Evolutionary conservation across 2,329 filamentous ascomycete species (phyloP).

Genomic region (Exserohilum rostratum): DNA sequence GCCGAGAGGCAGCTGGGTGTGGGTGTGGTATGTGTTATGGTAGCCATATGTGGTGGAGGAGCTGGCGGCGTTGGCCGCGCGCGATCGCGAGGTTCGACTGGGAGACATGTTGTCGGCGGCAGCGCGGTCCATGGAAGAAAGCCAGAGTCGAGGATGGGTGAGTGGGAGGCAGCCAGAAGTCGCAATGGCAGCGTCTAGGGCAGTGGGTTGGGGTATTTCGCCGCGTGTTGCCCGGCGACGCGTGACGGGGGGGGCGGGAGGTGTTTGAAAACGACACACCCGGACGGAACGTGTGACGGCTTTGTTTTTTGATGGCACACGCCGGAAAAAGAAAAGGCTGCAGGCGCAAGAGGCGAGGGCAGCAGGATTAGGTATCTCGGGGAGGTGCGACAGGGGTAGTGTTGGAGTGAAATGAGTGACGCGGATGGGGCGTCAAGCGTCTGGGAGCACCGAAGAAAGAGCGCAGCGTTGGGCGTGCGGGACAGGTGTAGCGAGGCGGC

Average conservation of each 20-base stretch:
- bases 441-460: conserved; percentile 11
- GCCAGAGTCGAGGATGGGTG: background rate
- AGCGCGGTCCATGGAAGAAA: background rate
- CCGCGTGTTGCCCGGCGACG: conserved; percentile 4
- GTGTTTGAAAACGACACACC: conserved; percentile 18
- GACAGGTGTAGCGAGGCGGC: background rate
- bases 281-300: conserved; percentile 6
- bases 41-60: conserved; percentile 44
- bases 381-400: conserved; percentile 10
- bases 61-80: conserved; percentile 24
- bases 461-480: background rate
- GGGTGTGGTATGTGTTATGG: conserved; percentile 52
- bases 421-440: conserved; percentile 15
- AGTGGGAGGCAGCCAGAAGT: background rate
- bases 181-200: background rate
- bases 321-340: background rate
- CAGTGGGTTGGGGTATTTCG: background rate
- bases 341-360: background rate
- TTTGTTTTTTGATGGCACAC: conserved; percentile 10
- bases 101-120: conserved; percentile 10
- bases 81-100: conserved; percentile 17
- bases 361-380: conserved; percentile 5
- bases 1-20: conserved; percentile 35
- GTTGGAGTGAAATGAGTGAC: conserved; percentile 11
- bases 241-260: conserved; percentile 21